Base-by-base conservation (phyloP, 371 early-diverging fungal species). In the Mortierella sp. region DNA sequence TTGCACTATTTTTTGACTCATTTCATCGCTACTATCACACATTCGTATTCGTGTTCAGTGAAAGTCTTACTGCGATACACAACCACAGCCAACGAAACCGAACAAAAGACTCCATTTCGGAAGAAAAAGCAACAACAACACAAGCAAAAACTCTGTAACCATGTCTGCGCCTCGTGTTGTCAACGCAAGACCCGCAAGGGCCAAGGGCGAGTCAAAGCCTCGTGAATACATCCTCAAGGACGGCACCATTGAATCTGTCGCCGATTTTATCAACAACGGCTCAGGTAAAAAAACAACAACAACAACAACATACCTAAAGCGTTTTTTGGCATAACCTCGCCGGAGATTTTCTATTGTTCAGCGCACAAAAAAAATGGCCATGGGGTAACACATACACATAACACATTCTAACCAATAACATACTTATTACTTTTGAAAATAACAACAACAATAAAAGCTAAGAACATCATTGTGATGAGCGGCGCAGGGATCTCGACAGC, bases 401-500 rank as follows among this genome's bases (percentile, higher is more conserved):
- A 11, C 47, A 47, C 19, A 58, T 70, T 48, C 38, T 70, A 38
- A 5, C 42, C 5, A 38, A 3, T 38, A 5, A 38, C 42, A 38
- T 38, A 38, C 1, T 38, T 38, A 57, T 10, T 70, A 7, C 57
- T 26, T 24, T 1, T 57, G 31, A 63, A 16, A 58, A n/a, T 48
- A 50, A 26, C 0, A 50, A 50, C 50, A 13, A 50, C 50, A 50
- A 50, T 2, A 13, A 13, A 80, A 90, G 96, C 91, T 74, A 95
- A 93, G 77, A 94, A 94, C 47, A 94, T 98, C 48, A 92, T 99
- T 70, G 96, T 98, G 70, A 93, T 98, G 96, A 94, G 95, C 13
- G 99, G 99, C 26, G 99, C 99, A 14, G 99, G 98, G 0, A 98
- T 98, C 42, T 98, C 98, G 24, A 98, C 99, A 8, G 90, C 95